phyloP scores from a whole-genome alignment of 106 monocot species.

The Apostasia ramifera region DNA sequence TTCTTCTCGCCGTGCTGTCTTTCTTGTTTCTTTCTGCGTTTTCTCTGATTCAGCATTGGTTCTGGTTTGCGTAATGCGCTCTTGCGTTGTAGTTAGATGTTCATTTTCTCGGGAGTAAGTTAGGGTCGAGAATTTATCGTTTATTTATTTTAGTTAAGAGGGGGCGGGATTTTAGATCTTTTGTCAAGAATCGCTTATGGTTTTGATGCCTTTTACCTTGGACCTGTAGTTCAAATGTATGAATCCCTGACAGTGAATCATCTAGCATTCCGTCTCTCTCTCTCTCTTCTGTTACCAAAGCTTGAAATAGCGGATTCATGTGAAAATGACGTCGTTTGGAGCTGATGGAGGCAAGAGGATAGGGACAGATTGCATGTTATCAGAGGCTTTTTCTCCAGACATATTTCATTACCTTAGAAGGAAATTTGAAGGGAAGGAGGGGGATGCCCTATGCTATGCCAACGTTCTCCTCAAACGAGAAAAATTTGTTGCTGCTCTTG shows the following conservation, averaged over 20 bases:
- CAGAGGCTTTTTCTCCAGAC: conserved; percentile 16
- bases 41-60: too few species aligned
- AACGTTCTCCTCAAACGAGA: conserved; percentile 78
- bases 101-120: neutral
- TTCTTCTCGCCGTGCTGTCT: too few species aligned
- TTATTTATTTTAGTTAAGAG: neutral
- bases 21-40: too few species aligned
- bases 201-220: too few species aligned
- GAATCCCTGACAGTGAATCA: too few species aligned
- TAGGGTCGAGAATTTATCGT: neutral
- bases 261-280: too few species aligned
- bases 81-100: neutral
- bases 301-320: neutral
- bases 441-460: conserved; percentile 55
- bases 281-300: conserved; percentile 1
- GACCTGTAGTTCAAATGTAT: neutral
- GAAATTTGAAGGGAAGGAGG: conserved; percentile 45
- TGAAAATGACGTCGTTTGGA: conserved; percentile 44
- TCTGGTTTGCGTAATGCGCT: neutral
- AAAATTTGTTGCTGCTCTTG: conserved; percentile 85
- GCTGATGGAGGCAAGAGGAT: conserved; percentile 23
- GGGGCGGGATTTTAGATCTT: neutral
- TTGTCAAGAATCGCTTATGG: neutral
- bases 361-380: conserved; percentile 14
- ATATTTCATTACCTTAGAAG: conserved; percentile 12